phyloP scores from a whole-genome alignment of 2,329 filamentous ascomycete genomes.

The Ilyonectria destructans region DNA sequence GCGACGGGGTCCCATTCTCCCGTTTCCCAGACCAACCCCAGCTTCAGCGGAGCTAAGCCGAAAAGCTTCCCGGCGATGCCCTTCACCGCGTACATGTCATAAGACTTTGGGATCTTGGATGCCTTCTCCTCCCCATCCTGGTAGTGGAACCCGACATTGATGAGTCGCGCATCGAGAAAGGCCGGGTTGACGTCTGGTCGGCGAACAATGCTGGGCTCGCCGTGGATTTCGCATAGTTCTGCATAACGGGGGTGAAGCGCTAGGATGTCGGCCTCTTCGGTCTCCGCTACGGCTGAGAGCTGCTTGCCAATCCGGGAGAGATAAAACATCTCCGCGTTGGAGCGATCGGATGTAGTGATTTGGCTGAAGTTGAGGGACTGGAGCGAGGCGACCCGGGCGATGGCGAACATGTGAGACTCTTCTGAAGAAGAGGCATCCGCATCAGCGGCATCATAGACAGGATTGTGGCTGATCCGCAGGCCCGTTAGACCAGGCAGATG shows the following conservation, averaged over 20 bases:
- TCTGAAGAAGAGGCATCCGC: conserved; percentile 72
- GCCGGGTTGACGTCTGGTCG: conserved; percentile 76
- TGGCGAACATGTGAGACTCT: conserved; percentile 90
- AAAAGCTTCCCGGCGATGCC: conserved; percentile 84
- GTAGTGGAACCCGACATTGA: conserved; percentile 73
- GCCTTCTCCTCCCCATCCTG: conserved; percentile 49
- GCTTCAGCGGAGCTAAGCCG: conserved; percentile 72
- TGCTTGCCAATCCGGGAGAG: conserved; percentile 87
- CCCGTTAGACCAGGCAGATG: conserved; percentile 82
- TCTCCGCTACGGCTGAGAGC: conserved; percentile 73
- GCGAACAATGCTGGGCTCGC: conserved; percentile 77
- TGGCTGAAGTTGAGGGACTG: conserved; percentile 81
- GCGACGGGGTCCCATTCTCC: conserved; percentile 89
- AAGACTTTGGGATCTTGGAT: conserved; percentile 79
- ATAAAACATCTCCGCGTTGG: conserved; percentile 95
- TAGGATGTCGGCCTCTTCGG: conserved; percentile 70
- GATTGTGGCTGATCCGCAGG: conserved; percentile 89
- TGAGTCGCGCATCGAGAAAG: conserved; percentile 85
- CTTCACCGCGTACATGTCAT: conserved; percentile 87
- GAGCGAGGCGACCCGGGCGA: conserved; percentile 81
- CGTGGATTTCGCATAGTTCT: conserved; percentile 83
- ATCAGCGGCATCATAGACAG: conserved; percentile 76
- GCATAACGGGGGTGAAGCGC: conserved; percentile 79
- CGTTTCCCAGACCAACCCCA: conserved; percentile 88
- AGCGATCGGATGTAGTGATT: conserved; percentile 81